Conservation (phyloP, 257 asterid genomes). For the Solanum etuberosum region DNA sequence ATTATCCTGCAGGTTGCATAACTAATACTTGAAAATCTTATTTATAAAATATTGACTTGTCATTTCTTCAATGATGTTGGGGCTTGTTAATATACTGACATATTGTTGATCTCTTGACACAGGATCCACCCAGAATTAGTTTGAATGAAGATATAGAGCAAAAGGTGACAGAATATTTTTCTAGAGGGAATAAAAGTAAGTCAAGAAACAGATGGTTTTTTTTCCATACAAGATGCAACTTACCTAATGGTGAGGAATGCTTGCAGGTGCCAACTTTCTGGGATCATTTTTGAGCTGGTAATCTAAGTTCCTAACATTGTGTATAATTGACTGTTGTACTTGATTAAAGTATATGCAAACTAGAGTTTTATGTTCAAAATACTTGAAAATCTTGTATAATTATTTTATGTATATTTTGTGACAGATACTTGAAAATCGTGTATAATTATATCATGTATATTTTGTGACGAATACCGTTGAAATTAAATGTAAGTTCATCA, state of each 20-base stretch:
- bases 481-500: neutral
- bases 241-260: neutral
- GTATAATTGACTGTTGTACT: neutral
- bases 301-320: neutral
- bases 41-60: neutral
- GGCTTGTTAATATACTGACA: neutral
- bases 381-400: neutral
- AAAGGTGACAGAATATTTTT: neutral
- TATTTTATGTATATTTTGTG: neutral
- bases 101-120: neutral
- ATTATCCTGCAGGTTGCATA: neutral
- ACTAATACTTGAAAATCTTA: neutral
- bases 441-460: neutral
- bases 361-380: neutral
- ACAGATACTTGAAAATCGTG: neutral
- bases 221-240: neutral
- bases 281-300: neutral
- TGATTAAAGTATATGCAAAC: neutral
- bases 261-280: neutral
- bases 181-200: neutral
- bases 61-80: neutral
- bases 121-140: neutral
- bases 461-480: neutral
- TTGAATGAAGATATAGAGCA: neutral
- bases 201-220: neutral